Evolutionary conservation across 2,329 filamentous ascomycete species (phyloP).

Genomic region (Thelonectria blattea): DNA sequence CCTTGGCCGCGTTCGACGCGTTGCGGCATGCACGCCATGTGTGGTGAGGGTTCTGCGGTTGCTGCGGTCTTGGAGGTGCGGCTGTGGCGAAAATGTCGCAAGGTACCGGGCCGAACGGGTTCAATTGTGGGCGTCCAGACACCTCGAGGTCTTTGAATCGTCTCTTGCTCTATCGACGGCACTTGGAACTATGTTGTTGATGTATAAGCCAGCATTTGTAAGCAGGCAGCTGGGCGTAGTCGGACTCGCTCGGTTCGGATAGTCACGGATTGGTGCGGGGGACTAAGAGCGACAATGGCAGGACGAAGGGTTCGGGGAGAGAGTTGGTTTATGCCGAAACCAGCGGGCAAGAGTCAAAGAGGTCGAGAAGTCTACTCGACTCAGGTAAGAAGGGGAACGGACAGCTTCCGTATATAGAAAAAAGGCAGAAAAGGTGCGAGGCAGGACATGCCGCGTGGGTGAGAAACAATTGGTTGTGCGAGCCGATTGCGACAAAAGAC

Average conservation of each 20-base stretch:
- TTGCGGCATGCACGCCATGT: conserved; percentile 28
- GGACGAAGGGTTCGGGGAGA: conserved; percentile 5
- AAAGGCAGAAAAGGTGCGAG: conserved; percentile 32
- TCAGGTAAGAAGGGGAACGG: conserved; percentile 27
- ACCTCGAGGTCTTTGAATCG: not conserved
- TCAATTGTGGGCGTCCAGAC: not conserved
- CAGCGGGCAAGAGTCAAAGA: conserved; percentile 15
- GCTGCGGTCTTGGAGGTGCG: not conserved
- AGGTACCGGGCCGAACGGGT: not conserved
- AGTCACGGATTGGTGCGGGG: conserved; percentile 7
- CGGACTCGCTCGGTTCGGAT: conserved; percentile 5
- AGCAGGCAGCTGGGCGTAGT: conserved; percentile 3
- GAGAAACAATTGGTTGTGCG: conserved; percentile 34
- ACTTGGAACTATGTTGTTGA: not conserved
- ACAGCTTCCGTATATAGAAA: conserved; percentile 35
- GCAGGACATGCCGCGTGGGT: conserved; percentile 23
- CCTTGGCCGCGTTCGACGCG: conserved; percentile 44
- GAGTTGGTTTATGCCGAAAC: not conserved
- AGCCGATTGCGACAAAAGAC: conserved; percentile 33
- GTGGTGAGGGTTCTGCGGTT: not conserved
- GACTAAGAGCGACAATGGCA: not conserved
- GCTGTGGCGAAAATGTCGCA: conserved; percentile 11
- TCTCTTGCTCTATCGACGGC: not conserved
- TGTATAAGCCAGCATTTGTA: conserved; percentile 1
- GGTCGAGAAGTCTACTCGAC: conserved; percentile 22